Evolutionary conservation across 495 filamentous ascomycete genomes (phyloP), one percentile per base, ranked within the genome.

Genomic region (Podospora pseudocomata): DNA sequence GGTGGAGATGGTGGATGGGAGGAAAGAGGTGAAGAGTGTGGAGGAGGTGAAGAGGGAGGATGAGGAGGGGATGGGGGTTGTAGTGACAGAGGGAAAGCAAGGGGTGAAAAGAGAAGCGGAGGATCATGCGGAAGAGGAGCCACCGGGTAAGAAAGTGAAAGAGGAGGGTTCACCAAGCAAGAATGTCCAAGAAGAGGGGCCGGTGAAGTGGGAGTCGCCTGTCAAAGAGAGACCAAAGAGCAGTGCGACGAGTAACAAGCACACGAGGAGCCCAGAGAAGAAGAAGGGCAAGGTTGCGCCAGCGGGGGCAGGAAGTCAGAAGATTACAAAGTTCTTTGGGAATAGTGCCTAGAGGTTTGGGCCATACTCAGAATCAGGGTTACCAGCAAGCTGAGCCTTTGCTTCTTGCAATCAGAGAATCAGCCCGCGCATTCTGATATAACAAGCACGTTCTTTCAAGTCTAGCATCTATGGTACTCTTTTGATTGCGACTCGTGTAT

Each of bases 311-410:
- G 88, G 90, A 11, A 91, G 86, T 63, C 89, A 90, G 77, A 90
- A 88, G 79, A 97, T 97, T 67, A 97, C 93, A 0, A 92, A 84
- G 64, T 97, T 96, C 75, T 95, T 96, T 79, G 86, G 81, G 18
- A 92, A 89, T 60, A 81, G 79, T 60, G 78, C 78, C 6, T 82
- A 62, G 30, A 44, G 18, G 16, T 63, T 56, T 15, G 30, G 30
- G 23, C 23, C 23, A 2, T 23, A 23, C 2, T 23, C 23, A 23
- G 23, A 23, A 23, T 23, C 23, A 23, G 23, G 23, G 23, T 23
- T 23, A 23, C 23, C 23, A 23, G 0, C 23, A 23, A 23, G 23
- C 23, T 23, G 23, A 23, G 23, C 23, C 23, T 23, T 23, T 23
- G 23, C 23, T 23, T 23, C 23, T 23, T 23, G 23, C 23, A 1